A percentile compares a stretch with the other conserved stretches of the same genome.
These are phyloP conservation scores for Pseudevernia furfuracea DNA, from an alignment of 495 filamentous ascomycete genomes.

Conservation along the genomic window DNA sequence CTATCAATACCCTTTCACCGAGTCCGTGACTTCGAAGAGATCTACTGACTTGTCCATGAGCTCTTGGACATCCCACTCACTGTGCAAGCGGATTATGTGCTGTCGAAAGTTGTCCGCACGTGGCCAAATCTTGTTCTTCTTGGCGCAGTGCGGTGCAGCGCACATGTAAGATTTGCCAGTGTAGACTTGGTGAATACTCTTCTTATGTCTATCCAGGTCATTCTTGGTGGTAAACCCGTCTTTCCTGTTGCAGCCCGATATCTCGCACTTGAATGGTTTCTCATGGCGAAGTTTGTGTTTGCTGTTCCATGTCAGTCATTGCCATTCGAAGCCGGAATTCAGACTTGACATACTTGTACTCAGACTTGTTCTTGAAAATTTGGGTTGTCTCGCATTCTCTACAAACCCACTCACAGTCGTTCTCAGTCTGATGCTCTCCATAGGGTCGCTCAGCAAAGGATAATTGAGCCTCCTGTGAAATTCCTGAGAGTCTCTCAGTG, in stretches of 20 bases:
- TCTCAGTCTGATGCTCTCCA: slow-evolving; percentile 14
- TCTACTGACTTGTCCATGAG: slow-evolving; percentile 48
- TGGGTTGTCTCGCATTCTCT: not conserved
- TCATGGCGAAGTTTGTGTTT: slow-evolving; percentile 76
- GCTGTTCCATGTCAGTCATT: slow-evolving; percentile 36
- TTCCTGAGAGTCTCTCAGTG: not conserved
- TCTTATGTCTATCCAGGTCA: slow-evolving; percentile 67
- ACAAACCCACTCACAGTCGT: slow-evolving; percentile 8
- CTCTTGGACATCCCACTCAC: slow-evolving; percentile 42
- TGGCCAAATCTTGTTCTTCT: slow-evolving; percentile 72
- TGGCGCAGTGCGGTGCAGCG: slow-evolving; percentile 52
- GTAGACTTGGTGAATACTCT: slow-evolving; percentile 55
- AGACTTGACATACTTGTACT: slow-evolving; percentile 30
- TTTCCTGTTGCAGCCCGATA: slow-evolving; percentile 47
- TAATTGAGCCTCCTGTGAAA: slow-evolving; percentile 21
- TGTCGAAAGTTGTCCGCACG: slow-evolving; percentile 86
- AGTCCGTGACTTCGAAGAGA: slow-evolving; percentile 14
- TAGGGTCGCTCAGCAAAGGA: not conserved
- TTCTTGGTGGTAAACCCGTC: slow-evolving; percentile 77
- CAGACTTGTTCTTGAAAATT: slow-evolving; percentile 23
- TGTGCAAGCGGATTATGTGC: slow-evolving; percentile 76
- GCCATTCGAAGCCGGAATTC: slow-evolving; percentile 3
- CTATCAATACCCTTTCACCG: slow-evolving; percentile 21
- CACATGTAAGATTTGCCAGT: slow-evolving; percentile 60
- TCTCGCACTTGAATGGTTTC: slow-evolving; percentile 62